Percentiles rank a stretch among this genome's conserved stretches.
Conservation (phyloP, 208 protist species). For the Kentomonas sorsogonicus region DNA sequence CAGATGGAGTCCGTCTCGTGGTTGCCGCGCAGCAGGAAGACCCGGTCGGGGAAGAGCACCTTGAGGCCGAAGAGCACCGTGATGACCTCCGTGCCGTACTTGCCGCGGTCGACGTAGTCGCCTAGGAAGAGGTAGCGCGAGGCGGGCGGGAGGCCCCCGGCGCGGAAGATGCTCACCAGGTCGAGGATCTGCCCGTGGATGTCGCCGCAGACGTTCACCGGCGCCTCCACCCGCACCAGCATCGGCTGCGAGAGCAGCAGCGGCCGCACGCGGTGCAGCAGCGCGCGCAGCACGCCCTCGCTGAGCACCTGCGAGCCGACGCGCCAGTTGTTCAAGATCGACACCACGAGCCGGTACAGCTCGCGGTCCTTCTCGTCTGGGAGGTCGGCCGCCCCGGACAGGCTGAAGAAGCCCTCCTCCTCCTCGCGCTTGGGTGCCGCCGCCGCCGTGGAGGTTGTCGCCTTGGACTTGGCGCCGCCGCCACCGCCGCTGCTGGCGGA, state of each 20-base stretch:
- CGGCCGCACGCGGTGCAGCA: conserved; percentile 45
- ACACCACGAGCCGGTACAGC: conserved; percentile 16
- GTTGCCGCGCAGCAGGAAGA: conserved; percentile 98
- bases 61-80: conserved; percentile 92
- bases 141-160: conserved; percentile 68
- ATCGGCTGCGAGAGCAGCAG: conserved; percentile 77
- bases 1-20: conserved; percentile 99
- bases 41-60: conserved; percentile 94
- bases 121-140: conserved; percentile 98
- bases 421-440: too few species aligned
- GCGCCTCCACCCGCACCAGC: conserved; percentile 58
- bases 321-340: conserved; percentile 37
- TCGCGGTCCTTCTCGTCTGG: too few species aligned
- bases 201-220: conserved; percentile 90
- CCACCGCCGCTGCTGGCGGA: too few species aligned
- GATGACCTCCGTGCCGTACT: conserved; percentile 93
- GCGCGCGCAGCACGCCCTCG: conserved; percentile 39
- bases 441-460: too few species aligned
- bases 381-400: too few species aligned
- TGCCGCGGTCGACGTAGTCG: conserved; percentile 98
- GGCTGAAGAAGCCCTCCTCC: too few species aligned
- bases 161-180: conserved; percentile 92
- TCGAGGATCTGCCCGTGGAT: conserved; percentile 96
- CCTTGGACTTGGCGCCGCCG: too few species aligned
- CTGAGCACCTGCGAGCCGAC: conserved; percentile 35